phyloP scores from a whole-genome alignment of 495 filamentous ascomycete species.

The Neurospora sp. region DNA sequence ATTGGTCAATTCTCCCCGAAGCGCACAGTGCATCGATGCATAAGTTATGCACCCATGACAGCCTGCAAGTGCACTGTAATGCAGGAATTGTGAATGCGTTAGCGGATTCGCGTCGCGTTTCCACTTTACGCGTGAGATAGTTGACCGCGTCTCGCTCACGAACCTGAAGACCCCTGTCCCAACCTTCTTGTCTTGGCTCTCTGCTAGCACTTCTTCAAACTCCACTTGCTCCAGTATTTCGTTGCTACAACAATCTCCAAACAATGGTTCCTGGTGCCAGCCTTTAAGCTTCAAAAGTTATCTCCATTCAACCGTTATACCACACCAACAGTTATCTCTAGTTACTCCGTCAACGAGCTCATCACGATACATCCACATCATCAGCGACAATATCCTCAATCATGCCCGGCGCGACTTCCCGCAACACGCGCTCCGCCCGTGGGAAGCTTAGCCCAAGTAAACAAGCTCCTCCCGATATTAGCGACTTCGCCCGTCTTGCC shows the following conservation, averaged over 20 bases:
- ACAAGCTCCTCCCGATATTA: conserved; percentile 13
- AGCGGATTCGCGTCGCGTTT: neutral
- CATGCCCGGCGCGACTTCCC: conserved; percentile 23
- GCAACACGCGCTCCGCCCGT: conserved; percentile 15
- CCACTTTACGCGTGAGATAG: conserved; percentile 11
- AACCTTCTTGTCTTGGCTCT: conserved; percentile 1
- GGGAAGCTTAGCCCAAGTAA: conserved; percentile 15
- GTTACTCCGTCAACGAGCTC: neutral
- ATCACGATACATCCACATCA: neutral
- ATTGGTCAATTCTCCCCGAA: neutral
- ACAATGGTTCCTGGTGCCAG: neutral
- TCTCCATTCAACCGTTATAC: neutral
- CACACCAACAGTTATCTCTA: neutral
- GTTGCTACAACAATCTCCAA: neutral
- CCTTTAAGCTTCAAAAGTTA: neutral
- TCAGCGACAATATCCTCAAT: conserved; percentile 3
- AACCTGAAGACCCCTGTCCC: conserved; percentile 1
- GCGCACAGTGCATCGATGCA: neutral
- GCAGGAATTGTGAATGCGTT: neutral
- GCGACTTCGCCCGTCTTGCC: conserved; percentile 32
- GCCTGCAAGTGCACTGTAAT: neutral
- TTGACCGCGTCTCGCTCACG: conserved; percentile 1
- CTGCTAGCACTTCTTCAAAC: neutral
- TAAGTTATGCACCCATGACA: neutral
- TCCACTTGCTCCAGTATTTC: neutral